Evolutionary conservation across 192 early-diverging fungal genomes (phyloP), one percentile per base, ranked within the genome.

Genomic region (Gigaspora rosea): DNA sequence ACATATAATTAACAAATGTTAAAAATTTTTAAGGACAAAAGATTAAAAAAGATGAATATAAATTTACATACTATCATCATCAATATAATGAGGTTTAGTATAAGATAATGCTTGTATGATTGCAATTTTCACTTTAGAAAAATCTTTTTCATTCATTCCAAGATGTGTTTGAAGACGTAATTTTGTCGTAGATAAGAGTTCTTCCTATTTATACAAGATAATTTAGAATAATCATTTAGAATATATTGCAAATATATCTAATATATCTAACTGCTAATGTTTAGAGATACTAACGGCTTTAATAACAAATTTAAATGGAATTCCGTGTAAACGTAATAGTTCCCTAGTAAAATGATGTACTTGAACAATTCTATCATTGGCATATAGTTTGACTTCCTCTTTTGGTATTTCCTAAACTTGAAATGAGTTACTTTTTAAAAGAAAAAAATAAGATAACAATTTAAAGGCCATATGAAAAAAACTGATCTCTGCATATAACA

Each of bases 261-360:
- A n/a, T n/a, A n/a, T n/a, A n/a, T n/a, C n/a, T n/a, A n/a, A n/a
- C n/a, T n/a, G n/a, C n/a, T n/a, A n/a, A 4, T n/a, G 32, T 18
- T 10, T 66, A 20, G 12, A 54, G 27, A 16, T 46, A 56, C 20
- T 63, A 83, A 84, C 83, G 10, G 84, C 78, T 46, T 82, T 27
- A 27, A 27, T 27, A 27, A 27, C 27, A 27, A 27, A 27, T 27
- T 27, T 27, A 27, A 27, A 27, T n/a, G 97, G 97, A 51, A 94
- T 85, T 54, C 95, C 88, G 80, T 97, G 94, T 11, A 86, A 80
- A 50, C 89, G 88, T 13, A 59, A 51, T 18, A 89, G 81, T 46
- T 95, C 92, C 73, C 90, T 88, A 61, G 86, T 82, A 80, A 92
- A 96, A 79, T 97, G 95, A 82, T 91, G 90, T n/a, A 93, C 93